Evolutionary conservation across 192 early-diverging fungal genomes (phyloP).

Genomic region (Pecoramyces ruminantium): DNA sequence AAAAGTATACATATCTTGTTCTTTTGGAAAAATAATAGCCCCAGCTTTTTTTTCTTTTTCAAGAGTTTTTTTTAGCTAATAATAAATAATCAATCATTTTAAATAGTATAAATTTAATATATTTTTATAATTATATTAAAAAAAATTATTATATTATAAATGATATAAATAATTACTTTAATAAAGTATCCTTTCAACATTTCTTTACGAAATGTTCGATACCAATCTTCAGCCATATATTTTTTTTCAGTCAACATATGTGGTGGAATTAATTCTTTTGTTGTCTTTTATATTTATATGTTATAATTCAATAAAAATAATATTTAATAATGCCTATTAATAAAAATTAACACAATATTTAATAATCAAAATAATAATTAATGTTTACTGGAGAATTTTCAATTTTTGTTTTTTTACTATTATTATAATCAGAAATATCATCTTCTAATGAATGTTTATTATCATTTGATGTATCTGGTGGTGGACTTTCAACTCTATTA

Average conservation of each 20-base stretch:
- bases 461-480: not conserved
- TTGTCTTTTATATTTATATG: not conserved
- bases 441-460: not conserved
- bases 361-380: no score
- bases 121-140: no score
- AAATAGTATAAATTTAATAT: no score
- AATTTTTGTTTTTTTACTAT: not conserved
- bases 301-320: no score
- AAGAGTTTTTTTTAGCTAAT: slow-evolving; percentile 24
- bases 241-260: slow-evolving; percentile 34
- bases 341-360: no score
- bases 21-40: slow-evolving; percentile 53
- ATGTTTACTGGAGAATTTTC: not conserved
- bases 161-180: slow-evolving; percentile 23
- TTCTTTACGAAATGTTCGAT: slow-evolving; percentile 33
- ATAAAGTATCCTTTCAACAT: slow-evolving; percentile 39
- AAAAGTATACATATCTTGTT: slow-evolving; percentile 58
- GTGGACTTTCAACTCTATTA: not conserved
- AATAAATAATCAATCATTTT: no score
- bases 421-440: not conserved
- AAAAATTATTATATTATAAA: no score
- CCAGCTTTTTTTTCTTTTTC: slow-evolving; percentile 23
- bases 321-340: no score
- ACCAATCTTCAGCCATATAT: slow-evolving; percentile 61
- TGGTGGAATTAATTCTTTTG: not conserved